Conservation (phyloP, 768 basidiomycete species). For the Sarcomyxa edulis region DNA sequence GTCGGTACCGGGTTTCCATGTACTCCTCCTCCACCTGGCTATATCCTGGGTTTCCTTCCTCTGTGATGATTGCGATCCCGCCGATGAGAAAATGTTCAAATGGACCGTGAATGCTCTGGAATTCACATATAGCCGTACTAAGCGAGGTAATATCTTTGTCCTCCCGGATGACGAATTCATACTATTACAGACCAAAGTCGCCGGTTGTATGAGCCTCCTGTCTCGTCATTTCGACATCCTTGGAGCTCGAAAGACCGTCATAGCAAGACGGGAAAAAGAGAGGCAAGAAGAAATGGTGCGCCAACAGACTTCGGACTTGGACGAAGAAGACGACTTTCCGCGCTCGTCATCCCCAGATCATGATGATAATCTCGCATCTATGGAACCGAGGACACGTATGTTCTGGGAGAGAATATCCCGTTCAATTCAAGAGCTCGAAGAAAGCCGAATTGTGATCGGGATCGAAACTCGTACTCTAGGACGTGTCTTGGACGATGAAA, state of each 20-base stretch:
- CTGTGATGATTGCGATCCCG: slow-evolving; percentile 95
- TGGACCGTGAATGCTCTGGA: slow-evolving; percentile 98
- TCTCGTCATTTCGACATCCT: slow-evolving; percentile 98
- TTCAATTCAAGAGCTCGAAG: slow-evolving; percentile 62
- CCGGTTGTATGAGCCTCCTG: slow-evolving; percentile 93
- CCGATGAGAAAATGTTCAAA: slow-evolving; percentile 92
- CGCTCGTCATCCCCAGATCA: slow-evolving; percentile 25
- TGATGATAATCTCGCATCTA: slow-evolving; percentile 20
- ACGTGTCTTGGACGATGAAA: slow-evolving; percentile 90
- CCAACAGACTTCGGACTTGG: slow-evolving; percentile 46
- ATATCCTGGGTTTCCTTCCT: slow-evolving; percentile 99
- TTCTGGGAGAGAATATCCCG: slow-evolving; percentile 71
- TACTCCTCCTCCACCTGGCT: slow-evolving; percentile 80
- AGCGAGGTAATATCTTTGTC: slow-evolving; percentile 78
- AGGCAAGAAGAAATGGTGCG: slow-evolving; percentile 56
- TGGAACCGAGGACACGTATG: slow-evolving; percentile 37
- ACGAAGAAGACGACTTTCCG: slow-evolving; percentile 39
- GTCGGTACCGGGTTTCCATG: slow-evolving; percentile 70
- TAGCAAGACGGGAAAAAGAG: slow-evolving; percentile 89
- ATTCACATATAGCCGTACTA: slow-evolving; percentile 84
- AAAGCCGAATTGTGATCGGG: slow-evolving; percentile 50
- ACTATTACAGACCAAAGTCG: slow-evolving; percentile 85
- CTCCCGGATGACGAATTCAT: slow-evolving; percentile 87
- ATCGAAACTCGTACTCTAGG: slow-evolving; percentile 76
- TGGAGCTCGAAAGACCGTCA: slow-evolving; percentile 83